These are phyloP conservation scores for Pezicula neosporulosa DNA, from an alignment of 2,329 filamentous ascomycete genomes.

Conservation along the genomic window DNA sequence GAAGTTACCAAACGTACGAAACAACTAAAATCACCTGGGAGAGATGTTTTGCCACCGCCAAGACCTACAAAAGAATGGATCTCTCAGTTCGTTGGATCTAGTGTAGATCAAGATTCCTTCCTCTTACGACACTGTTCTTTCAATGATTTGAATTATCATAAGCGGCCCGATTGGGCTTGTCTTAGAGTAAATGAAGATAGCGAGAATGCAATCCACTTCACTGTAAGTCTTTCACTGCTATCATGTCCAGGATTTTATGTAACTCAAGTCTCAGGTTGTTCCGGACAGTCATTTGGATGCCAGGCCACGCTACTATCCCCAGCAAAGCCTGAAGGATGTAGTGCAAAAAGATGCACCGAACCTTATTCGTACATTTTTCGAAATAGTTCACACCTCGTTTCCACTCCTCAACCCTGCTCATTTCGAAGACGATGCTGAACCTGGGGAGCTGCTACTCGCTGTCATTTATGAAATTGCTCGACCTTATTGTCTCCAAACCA, in stretches of 20 bases:
- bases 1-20: neutral
- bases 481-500: conserved; percentile 1
- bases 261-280: conserved; percentile 1
- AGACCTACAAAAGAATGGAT: conserved; percentile 1
- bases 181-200: conserved; percentile 1
- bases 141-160: conserved; percentile 6
- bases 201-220: conserved; percentile 4
- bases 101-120: conserved; percentile 6
- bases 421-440: neutral
- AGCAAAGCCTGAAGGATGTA: neutral
- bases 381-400: conserved; percentile 1
- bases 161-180: conserved; percentile 3
- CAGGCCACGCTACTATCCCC: conserved; percentile 4
- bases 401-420: conserved; percentile 4
- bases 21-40: neutral
- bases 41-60: too few species aligned
- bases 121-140: conserved; percentile 6
- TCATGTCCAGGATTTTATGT: neutral
- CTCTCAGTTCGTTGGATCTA: conserved; percentile 5
- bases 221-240: neutral
- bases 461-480: conserved; percentile 3
- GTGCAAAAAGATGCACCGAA: neutral
- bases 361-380: conserved; percentile 6
- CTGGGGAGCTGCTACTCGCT: neutral
- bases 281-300: conserved; percentile 5